Evolutionary conservation across 257 asterid genomes (phyloP).

Genomic region (Ajuga chamaepitys): DNA sequence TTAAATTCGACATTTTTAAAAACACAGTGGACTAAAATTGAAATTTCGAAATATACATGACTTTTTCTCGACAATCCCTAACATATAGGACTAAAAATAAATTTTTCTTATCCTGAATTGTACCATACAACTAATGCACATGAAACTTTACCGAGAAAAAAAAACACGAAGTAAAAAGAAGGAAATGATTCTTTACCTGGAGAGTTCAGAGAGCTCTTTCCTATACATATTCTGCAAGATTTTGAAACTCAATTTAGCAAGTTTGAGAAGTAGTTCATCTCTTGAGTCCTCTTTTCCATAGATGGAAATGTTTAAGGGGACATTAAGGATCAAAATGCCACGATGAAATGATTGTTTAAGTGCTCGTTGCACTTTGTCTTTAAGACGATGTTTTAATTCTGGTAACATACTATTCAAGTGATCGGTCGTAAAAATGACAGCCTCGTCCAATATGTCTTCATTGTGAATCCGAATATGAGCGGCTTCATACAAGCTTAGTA

Average conservation of each 20-base stretch:
- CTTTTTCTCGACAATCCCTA: too few species aligned
- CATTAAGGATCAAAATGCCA: not conserved
- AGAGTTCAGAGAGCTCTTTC: not conserved
- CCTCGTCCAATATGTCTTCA: not conserved
- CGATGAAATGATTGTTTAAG: not conserved
- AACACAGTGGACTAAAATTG: too few species aligned
- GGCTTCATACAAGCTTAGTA: not conserved
- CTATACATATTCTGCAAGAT: not conserved
- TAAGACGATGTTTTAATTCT: not conserved
- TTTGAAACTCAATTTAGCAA: not conserved
- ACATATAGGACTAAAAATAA: too few species aligned
- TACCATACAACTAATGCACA: too few species aligned
- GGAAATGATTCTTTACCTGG: too few species aligned
- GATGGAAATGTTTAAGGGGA: not conserved
- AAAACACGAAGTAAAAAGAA: too few species aligned
- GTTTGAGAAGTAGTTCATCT: not conserved
- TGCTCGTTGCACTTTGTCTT: not conserved
- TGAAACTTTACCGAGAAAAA: too few species aligned
- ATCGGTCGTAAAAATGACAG: not conserved
- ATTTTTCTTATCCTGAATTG: too few species aligned
- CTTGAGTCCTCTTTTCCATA: not conserved
- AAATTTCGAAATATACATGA: too few species aligned
- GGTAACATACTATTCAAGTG: too few species aligned
- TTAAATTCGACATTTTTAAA: too few species aligned
- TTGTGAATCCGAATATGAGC: not conserved